Evolutionary conservation across 2,329 filamentous ascomycete species (phyloP).

Genomic region (Cryphonectria carpinicola): DNA sequence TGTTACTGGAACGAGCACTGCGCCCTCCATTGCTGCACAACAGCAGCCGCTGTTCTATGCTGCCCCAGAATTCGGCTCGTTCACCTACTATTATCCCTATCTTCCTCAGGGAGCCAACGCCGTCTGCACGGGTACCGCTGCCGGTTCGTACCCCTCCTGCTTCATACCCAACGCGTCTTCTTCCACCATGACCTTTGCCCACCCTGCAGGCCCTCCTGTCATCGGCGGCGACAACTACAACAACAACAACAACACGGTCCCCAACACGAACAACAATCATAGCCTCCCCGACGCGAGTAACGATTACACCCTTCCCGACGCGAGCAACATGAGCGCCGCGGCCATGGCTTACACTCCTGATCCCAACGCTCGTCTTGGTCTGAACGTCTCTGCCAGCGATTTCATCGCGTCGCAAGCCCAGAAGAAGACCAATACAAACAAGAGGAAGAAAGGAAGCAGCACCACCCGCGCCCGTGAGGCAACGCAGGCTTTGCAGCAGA

Average conservation of each 20-base stretch:
- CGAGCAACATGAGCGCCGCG: not conserved
- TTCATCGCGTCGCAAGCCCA: not conserved
- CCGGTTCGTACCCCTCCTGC: too few species aligned
- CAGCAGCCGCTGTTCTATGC: too few species aligned
- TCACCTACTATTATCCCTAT: too few species aligned
- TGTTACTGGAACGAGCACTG: not conserved
- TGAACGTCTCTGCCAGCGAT: not conserved
- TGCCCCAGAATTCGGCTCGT: too few species aligned
- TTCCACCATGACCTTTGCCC: not conserved
- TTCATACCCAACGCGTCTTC: not conserved
- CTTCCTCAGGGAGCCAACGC: not conserved
- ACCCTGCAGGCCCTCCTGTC: not conserved
- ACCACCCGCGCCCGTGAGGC: not conserved
- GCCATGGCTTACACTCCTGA: not conserved
- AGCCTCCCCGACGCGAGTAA: not conserved
- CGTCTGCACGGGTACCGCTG: not conserved
- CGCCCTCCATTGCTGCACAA: too few species aligned
- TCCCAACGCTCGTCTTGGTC: conserved; percentile 5
- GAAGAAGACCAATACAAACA: not conserved
- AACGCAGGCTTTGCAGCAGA: not conserved
- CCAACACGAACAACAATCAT: too few species aligned
- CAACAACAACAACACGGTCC: not conserved
- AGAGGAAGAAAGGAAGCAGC: not conserved
- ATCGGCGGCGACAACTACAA: not conserved
- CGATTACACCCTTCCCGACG: not conserved